Evolutionary conservation across 108 stramenopile genomes (phyloP).

Genomic region (Skeletonema grethae): DNA sequence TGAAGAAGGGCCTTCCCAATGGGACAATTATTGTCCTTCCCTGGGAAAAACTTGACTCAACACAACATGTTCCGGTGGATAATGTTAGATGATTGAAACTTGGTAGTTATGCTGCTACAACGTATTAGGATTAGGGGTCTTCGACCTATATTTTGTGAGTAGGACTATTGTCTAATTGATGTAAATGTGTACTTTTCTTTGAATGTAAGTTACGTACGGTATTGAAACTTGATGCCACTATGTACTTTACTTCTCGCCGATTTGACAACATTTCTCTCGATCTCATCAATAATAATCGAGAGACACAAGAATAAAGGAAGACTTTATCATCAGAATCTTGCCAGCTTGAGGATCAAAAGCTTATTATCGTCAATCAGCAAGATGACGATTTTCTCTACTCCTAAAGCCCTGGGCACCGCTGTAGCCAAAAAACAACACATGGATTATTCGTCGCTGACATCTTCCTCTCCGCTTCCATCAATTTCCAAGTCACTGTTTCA

Average conservation of each 20-base stretch:
- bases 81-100: background rate
- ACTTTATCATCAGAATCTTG: background rate
- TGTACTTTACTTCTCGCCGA: too few relatives aligned
- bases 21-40: conserved; percentile 63
- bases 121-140: too few relatives aligned
- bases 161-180: too few relatives aligned
- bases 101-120: too few relatives aligned
- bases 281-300: too few relatives aligned
- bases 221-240: background rate
- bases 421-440: background rate
- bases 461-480: background rate
- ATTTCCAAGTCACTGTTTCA: background rate
- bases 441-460: background rate
- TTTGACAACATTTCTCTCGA: too few relatives aligned
- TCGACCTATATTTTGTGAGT: too few relatives aligned
- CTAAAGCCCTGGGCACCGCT: background rate
- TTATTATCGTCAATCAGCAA: background rate
- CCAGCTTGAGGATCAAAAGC: background rate
- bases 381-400: conserved; percentile 1
- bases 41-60: conserved; percentile 49
- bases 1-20: conserved; percentile 59
- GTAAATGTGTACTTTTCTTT: too few relatives aligned
- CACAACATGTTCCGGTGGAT: conserved; percentile 7
- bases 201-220: too few relatives aligned
- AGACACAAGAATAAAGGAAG: too few relatives aligned